Evolutionary conservation across 139 green algal genomes (phyloP).

Genomic region (Prasinococcaceae sp.): DNA sequence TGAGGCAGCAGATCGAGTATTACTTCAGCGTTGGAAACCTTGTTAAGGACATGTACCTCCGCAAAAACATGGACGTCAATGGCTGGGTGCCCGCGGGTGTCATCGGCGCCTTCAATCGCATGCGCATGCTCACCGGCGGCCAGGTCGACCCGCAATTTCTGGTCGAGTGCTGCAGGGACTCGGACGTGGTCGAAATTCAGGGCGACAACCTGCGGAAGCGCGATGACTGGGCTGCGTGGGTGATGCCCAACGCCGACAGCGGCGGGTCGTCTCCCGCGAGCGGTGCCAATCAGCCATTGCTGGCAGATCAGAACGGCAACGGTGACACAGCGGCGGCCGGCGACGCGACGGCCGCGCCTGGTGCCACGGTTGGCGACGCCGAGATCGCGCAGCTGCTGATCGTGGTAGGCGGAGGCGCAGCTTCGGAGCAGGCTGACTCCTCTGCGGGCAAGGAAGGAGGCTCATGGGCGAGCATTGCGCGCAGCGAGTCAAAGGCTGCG

Average conservation of each 20-base stretch:
- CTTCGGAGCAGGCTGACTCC: no score
- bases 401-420: no score
- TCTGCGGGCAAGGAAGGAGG: no score
- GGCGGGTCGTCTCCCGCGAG: no score
- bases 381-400: no score
- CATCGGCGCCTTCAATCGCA: neutral
- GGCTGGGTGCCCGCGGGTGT: neutral
- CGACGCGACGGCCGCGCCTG: no score
- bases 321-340: no score
- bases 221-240: neutral
- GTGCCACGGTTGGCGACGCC: no score
- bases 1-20: conserved; percentile 6
- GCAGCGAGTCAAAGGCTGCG: no score
- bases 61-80: neutral
- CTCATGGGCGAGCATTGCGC: no score
- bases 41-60: conserved; percentile 4
- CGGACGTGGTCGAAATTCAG: neutral
- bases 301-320: no score
- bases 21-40: conserved; percentile 6
- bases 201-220: neutral
- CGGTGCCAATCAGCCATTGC: no score
- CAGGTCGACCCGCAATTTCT: neutral
- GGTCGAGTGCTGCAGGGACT: neutral
- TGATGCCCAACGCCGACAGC: neutral
- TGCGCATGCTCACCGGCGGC: neutral